Evolutionary conservation across 768 basidiomycete genomes (phyloP), one percentile per base, ranked within the genome.

Genomic region (Leccinum pellstonianum): DNA sequence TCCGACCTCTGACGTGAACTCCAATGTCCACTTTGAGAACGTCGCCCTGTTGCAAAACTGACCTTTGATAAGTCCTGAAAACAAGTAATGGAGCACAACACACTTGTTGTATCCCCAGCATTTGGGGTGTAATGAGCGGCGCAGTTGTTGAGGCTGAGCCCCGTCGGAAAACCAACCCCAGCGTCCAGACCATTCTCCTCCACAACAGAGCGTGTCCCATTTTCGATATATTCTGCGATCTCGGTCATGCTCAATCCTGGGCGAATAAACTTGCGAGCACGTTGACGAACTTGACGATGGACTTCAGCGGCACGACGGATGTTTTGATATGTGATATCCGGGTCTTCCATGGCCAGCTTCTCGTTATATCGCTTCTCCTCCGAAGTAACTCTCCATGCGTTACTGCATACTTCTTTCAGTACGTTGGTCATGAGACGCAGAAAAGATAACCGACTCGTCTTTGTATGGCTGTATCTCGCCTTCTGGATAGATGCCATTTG

Each of bases 121-220:
- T 99, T 99, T 10, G 96, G 96, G 5, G 91, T 88, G 73, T 92
- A 99, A 76, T 99, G 97, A 15, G 97, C 97, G 0, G 97, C 97
- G 64, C 93, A 94, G 68, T 97, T 80, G 72, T 99, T 99, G 64
- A 94, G 74, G 75, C 88, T 95, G 63, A 98, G 77, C 38, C 97
- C 97, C 9, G 96, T 98, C 29, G 97, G 97, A 77, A 99, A 99
- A 2, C 95, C 97, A 62, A 99, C 81, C 2, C 97, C 97, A 43
- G 84, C 77, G 59, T 94, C 85, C 55, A 93, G 72, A 10, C 93
- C 94, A 63, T 87, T 85, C 76, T 91, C 95, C 75, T 98, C 97
- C 0, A 96, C 95, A 33, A 98, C 77, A 2, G 94, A 87, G 54
- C 97, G 82, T 25, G 90, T 93, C 9, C 92, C 90, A 66, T 95